A percentile compares a stretch with the other conserved stretches of the same genome.
Evolutionary conservation across 2,329 filamentous ascomycete species (phyloP).

Genomic region (Colletotrichum agaves): DNA sequence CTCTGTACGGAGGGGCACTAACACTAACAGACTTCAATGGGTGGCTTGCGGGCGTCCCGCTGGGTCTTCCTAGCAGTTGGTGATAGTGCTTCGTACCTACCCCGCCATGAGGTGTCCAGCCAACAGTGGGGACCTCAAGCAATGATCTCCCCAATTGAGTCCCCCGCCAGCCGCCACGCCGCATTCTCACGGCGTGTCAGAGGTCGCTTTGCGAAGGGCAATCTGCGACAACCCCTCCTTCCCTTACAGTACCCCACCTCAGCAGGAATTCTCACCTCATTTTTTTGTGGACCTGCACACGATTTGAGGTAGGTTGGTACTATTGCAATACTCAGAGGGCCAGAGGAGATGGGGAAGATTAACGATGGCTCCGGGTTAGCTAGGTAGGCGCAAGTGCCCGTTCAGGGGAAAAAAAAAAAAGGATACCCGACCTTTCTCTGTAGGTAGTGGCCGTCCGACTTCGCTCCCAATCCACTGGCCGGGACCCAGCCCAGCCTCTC

Average conservation of each 20-base stretch:
- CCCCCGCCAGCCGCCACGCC: conserved; percentile 25
- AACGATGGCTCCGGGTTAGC: conserved; percentile 3
- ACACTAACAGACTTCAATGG: conserved; percentile 28
- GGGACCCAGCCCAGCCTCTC: conserved; percentile 33
- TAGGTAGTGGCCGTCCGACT: conserved; percentile 18
- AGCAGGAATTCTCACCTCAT: conserved; percentile 28
- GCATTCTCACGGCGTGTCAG: conserved; percentile 29
- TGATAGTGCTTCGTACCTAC: conserved; percentile 24
- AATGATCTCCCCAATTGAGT: conserved; percentile 30
- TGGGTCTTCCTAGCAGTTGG: conserved; percentile 7
- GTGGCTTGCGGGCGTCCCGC: not conserved
- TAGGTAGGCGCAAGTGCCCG: conserved; percentile 1
- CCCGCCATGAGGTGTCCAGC: conserved; percentile 24
- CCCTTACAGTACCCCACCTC: conserved; percentile 29
- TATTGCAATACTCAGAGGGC: too few species aligned
- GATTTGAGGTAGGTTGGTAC: not conserved
- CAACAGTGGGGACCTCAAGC: conserved; percentile 23
- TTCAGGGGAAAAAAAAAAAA: not conserved
- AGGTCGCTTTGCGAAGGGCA: conserved; percentile 26
- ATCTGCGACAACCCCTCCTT: conserved; percentile 37
- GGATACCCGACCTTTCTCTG: too few species aligned
- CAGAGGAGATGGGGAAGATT: not conserved
- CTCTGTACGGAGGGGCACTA: conserved; percentile 8
- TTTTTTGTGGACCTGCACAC: not conserved
- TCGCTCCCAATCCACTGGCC: conserved; percentile 29